Base-by-base conservation (phyloP, 2,329 filamentous ascomycete species). In the Fusarium sp. region DNA sequence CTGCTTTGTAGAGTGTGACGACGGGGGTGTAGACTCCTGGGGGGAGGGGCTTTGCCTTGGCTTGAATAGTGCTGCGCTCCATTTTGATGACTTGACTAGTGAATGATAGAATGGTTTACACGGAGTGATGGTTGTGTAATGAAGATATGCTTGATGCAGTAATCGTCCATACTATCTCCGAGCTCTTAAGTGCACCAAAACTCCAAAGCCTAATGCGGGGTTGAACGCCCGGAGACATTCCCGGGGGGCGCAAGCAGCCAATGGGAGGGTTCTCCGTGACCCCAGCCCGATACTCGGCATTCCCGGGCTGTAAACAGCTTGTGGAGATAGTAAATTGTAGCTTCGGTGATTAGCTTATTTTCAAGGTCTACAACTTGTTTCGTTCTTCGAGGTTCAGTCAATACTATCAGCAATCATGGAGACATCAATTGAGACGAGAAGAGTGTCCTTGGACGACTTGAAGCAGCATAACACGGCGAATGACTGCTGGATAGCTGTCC, bases 401-500 rank as follows among this genome's bases (percentile, higher is more conserved):
- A 21, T 19, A 32, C 38, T 25, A 42, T 30, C 9, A 15, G n/a
- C 23, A 47, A 30, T 30, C 25, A 74, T 74, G 75, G 71, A 71
- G 16, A 59, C 67, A 6, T 23, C 60, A 54, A 32, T 58, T 10
- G 40, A 42, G 25, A 49, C 70, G 10, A 69, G 58, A 23, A 56
- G 18, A 23, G 35, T 74, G 10, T 75, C 75, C 3, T 44, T 80
- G 12, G 69, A 64, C 21, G 83, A 88, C 54, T 79, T 90, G 42
- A 83, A 81, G 18, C 80, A 80, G 60, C 88, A 91, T 76, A 87
- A 84, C 61, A 83, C 18, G 75, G 82, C 38, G 76, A 84, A 59
- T 81, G 78, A 90, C 73, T 87, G 88, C 75, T 94, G 92, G 92
- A 88, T 93, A 66, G 90, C 92, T 23, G 87, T 94, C 28, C 88